Percentiles rank a stretch among this genome's conserved stretches.
Conservation (phyloP, 768 basidiomycete genomes). For the Daedaleopsis nitida region DNA sequence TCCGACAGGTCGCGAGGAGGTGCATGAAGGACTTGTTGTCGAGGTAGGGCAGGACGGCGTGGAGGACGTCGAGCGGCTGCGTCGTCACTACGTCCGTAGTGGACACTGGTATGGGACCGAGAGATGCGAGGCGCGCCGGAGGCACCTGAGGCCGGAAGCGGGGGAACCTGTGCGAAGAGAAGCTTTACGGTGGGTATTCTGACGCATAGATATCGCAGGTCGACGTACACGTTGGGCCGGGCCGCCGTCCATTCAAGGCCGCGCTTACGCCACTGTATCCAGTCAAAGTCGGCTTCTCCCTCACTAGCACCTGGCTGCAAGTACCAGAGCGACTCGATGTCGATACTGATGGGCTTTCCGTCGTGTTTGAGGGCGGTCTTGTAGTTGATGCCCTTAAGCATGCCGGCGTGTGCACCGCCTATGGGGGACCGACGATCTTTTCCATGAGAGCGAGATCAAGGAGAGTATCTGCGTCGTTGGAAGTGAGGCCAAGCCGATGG, state of each 20-base stretch:
- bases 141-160: slow-evolving; percentile 22
- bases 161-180: slow-evolving; percentile 25
- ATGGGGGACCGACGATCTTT: slow-evolving; percentile 26
- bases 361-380: slow-evolving; percentile 13
- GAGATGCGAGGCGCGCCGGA: slow-evolving; percentile 11
- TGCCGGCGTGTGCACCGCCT: slow-evolving; percentile 19
- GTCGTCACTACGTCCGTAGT: slow-evolving; percentile 24
- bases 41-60: slow-evolving; percentile 27
- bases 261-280: slow-evolving; percentile 17
- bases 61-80: slow-evolving; percentile 27
- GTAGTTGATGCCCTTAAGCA: slow-evolving; percentile 25
- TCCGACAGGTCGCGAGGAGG: slow-evolving; percentile 30
- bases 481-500: slow-evolving; percentile 19
- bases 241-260: slow-evolving; percentile 21
- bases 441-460: slow-evolving; percentile 23
- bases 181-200: background rate
- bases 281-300: slow-evolving; percentile 24
- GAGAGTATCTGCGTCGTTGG: slow-evolving; percentile 3
- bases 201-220: background rate
- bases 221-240: slow-evolving; percentile 13
- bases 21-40: slow-evolving; percentile 22
- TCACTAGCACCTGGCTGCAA: background rate
- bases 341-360: slow-evolving; percentile 19
- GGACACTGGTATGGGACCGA: background rate
- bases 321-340: slow-evolving; percentile 27